phyloP scores from a whole-genome alignment of 2,329 filamentous ascomycete species.

The Tolypocladium nubicola region DNA sequence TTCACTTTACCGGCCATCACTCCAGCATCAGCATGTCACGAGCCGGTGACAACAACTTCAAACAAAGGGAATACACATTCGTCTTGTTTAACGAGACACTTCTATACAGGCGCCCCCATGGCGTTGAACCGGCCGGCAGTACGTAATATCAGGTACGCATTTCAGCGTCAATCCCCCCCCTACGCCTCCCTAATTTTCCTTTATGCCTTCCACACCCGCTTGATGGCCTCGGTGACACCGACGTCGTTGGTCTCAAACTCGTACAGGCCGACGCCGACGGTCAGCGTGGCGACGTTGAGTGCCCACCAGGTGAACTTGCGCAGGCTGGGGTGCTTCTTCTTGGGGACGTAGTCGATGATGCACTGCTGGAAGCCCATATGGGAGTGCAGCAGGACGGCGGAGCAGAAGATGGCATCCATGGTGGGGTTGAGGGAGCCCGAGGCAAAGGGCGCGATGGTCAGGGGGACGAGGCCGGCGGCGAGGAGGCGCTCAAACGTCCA shows the following conservation, averaged over 20 bases:
- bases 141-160: not conserved
- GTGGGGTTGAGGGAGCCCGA: constrained; percentile 83
- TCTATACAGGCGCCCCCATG: constrained; percentile 8
- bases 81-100: constrained; percentile 5
- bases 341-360: constrained; percentile 86
- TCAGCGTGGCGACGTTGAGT: constrained; percentile 66
- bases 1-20: not conserved
- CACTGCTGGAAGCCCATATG: constrained; percentile 90
- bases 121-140: not conserved
- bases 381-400: constrained; percentile 76
- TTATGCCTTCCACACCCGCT: constrained; percentile 80
- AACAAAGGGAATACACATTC: constrained; percentile 6
- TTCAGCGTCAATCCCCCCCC: not conserved
- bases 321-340: constrained; percentile 54
- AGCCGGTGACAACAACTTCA: not conserved
- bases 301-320: constrained; percentile 64
- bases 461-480: constrained; percentile 70
- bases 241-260: constrained; percentile 99
- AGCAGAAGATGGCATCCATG: constrained; percentile 77
- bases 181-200: not conserved
- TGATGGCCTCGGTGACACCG: constrained; percentile 80
- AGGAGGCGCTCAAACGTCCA: constrained; percentile 92
- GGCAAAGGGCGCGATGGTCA: constrained; percentile 86
- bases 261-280: constrained; percentile 82
- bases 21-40: not conserved